Evolutionary conservation across 352 stramenopile genomes (phyloP), one percentile per base, ranked within the genome.

Genomic region (Peronospora farinosa): DNA sequence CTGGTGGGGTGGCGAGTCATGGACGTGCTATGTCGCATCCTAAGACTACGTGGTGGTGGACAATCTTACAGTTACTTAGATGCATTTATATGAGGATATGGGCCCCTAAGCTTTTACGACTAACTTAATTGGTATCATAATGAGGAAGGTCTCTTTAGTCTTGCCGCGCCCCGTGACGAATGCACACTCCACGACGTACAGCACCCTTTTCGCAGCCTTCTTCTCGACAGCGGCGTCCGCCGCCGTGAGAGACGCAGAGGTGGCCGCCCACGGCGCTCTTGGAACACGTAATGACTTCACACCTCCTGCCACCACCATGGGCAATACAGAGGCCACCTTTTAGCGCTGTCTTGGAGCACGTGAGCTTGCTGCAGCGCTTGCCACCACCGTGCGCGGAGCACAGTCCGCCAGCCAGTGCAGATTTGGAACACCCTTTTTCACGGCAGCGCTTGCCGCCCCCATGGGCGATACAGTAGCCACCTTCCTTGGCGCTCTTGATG

Each of bases 361-460:
- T 52, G 27, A 56, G 47, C 8, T 65, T 57, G 15, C 52, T 67
- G 55, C 76, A 88, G 21, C 74, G 73, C 40, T 82, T 80, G 30
- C 78, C 76, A 15, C 78, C 78, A 17, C 78, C 78, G 45, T 90
- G 78, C 3, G 74, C 68, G 9, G 78, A 86, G 65, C 79, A 90
- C 12, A 83, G 58, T 0, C 79, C 76, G 11, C 76, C 79, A 5
- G 72, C 67, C 17, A 88, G 60, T 3, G 77, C 77, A 10, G 74
- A 86, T 58, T 86, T 88, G 65, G 56, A 64, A 42, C 78, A 88
- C 5, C 60, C 52, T 15, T 73, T 59, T 32, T 67, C 48, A 31
- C 66, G 65, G 52, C 74, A 86, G 17, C 72, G 74, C 45, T 81
- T 80, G 39, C 72, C 72, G 10, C 74, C 74, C 19, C 74, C 74